Evolutionary conservation across 2,329 filamentous ascomycete genomes (phyloP).

Genomic region (Elsinoe batatas): DNA sequence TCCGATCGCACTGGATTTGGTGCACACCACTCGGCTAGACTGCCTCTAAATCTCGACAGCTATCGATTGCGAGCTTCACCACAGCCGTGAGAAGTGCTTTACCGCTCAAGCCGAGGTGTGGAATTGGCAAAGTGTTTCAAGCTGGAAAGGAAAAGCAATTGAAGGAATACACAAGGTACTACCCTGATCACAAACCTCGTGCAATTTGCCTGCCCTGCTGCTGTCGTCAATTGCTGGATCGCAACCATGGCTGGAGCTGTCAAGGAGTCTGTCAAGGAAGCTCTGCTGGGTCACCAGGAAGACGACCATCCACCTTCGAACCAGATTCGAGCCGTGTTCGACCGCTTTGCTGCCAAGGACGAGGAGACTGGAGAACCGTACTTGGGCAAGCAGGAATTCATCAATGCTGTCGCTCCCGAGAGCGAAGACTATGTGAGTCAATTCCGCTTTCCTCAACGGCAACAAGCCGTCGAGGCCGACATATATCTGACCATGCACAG

Average conservation of each 20-base stretch:
- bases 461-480: conserved; percentile 4
- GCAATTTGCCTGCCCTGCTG: background rate
- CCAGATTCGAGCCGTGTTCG: conserved; percentile 67
- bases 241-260: conserved; percentile 39
- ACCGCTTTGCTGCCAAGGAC: conserved; percentile 66
- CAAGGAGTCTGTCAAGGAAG: conserved; percentile 55
- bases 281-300: conserved; percentile 53
- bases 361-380: conserved; percentile 64
- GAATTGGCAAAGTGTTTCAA: background rate
- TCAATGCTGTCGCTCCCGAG: conserved; percentile 77
- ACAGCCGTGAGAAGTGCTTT: background rate
- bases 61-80: no score
- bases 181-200: background rate
- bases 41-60: background rate
- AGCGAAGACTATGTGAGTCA: conserved; percentile 72
- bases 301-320: conserved; percentile 55
- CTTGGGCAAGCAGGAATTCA: conserved; percentile 79
- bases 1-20: no score
- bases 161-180: background rate
- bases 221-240: conserved; percentile 12
- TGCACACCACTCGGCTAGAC: background rate
- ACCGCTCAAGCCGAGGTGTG: conserved; percentile 6
- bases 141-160: background rate
- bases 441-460: background rate
- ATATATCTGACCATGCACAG: conserved; percentile 37